Conservation (phyloP, 2,329 filamentous ascomycete genomes). For the Beauveria sp. region DNA sequence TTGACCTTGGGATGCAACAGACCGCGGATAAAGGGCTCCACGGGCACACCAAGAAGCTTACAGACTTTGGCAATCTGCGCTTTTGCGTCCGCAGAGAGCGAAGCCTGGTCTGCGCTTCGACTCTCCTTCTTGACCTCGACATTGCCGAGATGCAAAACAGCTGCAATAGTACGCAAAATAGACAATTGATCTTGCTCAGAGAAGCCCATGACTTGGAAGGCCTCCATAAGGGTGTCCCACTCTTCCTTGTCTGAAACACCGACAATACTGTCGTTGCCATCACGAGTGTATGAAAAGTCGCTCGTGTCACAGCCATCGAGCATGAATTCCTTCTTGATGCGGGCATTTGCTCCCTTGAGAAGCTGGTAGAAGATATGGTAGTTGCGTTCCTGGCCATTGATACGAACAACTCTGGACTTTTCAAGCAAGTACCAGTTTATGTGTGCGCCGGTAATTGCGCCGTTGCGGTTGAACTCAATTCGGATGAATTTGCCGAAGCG, state of each 20-base stretch:
- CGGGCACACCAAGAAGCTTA: constrained; percentile 71
- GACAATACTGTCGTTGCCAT: constrained; percentile 84
- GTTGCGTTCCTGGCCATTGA: constrained; percentile 83
- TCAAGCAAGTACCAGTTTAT: constrained; percentile 98
- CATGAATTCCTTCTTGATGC: constrained; percentile 69
- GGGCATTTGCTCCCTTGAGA: constrained; percentile 69
- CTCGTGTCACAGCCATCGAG: constrained; percentile 68
- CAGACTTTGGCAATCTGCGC: constrained; percentile 73
- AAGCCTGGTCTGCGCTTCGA: constrained; percentile 81
- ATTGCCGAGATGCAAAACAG: constrained; percentile 89
- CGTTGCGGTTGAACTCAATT: constrained; percentile 83
- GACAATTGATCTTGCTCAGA: constrained; percentile 73
- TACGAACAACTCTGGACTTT: constrained; percentile 91
- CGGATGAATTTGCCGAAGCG: constrained; percentile 98
- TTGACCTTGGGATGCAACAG: constrained; percentile 90
- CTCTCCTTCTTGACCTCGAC: constrained; percentile 86
- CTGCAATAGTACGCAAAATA: constrained; percentile 81
- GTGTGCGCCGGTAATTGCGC: constrained; percentile 89
- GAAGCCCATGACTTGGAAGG: constrained; percentile 92
- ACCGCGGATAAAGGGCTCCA: constrained; percentile 80
- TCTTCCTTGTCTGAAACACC: constrained; percentile 88
- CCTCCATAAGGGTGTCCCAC: constrained; percentile 84
- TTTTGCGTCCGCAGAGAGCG: constrained; percentile 67
- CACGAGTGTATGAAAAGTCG: constrained; percentile 85
- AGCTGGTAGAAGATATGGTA: constrained; percentile 98